A percentile compares a stretch with the other conserved stretches of the same genome.
Evolutionary conservation across 768 basidiomycete genomes (phyloP).

Genomic region (Agrocybe pediades): DNA sequence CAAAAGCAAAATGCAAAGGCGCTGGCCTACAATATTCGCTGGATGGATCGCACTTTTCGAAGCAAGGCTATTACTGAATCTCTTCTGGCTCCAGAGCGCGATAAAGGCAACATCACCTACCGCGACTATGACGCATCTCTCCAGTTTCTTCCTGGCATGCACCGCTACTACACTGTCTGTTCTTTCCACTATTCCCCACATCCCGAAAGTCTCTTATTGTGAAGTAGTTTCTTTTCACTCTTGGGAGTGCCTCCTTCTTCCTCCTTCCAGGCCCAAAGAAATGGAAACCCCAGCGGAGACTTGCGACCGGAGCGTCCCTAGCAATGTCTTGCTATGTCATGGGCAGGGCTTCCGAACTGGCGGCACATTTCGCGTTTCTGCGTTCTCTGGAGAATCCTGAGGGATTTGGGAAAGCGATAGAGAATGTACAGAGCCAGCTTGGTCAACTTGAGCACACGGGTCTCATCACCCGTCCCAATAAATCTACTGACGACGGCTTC

Average conservation of each 20-base stretch:
- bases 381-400: slow-evolving; percentile 39
- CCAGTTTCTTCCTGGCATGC: slow-evolving; percentile 52
- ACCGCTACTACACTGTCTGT: slow-evolving; percentile 41
- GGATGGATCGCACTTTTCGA: slow-evolving; percentile 46
- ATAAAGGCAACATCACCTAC: slow-evolving; percentile 47
- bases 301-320: slow-evolving; percentile 13
- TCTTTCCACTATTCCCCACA: slow-evolving; percentile 3
- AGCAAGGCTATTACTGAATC: slow-evolving; percentile 40
- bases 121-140: slow-evolving; percentile 60
- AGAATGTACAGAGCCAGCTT: slow-evolving; percentile 47
- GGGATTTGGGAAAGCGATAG: slow-evolving; percentile 40
- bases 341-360: slow-evolving; percentile 29
- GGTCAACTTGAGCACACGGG: slow-evolving; percentile 27
- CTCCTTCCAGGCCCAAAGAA: slow-evolving; percentile 25
- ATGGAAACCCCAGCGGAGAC: slow-evolving; percentile 12
- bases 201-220: background rate
- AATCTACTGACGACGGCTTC: slow-evolving; percentile 11
- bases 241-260: slow-evolving; percentile 5
- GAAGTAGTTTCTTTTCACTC: slow-evolving; percentile 9
- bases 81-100: slow-evolving; percentile 55
- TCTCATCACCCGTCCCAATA: slow-evolving; percentile 27
- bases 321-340: slow-evolving; percentile 30
- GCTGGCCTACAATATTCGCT: slow-evolving; percentile 33
- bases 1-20: slow-evolving; percentile 1
- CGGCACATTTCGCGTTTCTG: slow-evolving; percentile 37